Conservation (phyloP, 768 basidiomycete species). For the Candolleomyces eurysporus region DNA sequence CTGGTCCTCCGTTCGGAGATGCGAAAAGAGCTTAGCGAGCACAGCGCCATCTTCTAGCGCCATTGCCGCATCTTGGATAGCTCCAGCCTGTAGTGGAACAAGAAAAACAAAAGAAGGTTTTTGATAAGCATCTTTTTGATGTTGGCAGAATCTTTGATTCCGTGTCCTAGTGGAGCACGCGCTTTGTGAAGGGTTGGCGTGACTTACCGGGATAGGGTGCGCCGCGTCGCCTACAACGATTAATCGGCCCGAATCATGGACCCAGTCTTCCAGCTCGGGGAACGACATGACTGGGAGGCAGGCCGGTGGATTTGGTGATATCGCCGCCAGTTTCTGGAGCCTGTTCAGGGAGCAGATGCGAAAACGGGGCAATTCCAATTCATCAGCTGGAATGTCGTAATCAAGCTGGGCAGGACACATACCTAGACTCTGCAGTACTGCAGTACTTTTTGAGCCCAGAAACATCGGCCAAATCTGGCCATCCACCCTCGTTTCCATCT, state of each 20-base stretch:
- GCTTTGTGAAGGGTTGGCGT: not conserved
- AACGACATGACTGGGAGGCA: conserved; percentile 39
- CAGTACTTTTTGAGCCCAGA: conserved; percentile 28
- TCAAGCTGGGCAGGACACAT: not conserved
- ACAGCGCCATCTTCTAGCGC: conserved; percentile 63
- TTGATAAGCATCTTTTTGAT: not conserved
- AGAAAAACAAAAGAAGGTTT: not conserved
- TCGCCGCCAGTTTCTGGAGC: conserved; percentile 33
- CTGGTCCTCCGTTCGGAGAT: conserved; percentile 46
- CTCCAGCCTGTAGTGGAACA: conserved; percentile 38
- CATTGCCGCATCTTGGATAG: conserved; percentile 47
- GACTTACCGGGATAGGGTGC: conserved; percentile 51
- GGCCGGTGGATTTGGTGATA: conserved; percentile 27
- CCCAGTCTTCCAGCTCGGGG: conserved; percentile 49
- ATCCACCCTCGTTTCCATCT: conserved; percentile 27
- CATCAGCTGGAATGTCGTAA: too few species aligned
- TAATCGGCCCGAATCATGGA: conserved; percentile 40
- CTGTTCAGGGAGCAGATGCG: conserved; percentile 18
- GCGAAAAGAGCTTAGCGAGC: conserved; percentile 59
- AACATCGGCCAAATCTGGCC: conserved; percentile 27
- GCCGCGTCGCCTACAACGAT: conserved; percentile 56
- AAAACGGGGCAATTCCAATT: not conserved
- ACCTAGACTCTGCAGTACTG: conserved; percentile 37
- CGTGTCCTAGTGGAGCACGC: not conserved
- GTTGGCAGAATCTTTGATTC: too few species aligned